Base-by-base conservation (phyloP, 2,329 filamentous ascomycete genomes). In the Trichophyton schoenleinii region DNA sequence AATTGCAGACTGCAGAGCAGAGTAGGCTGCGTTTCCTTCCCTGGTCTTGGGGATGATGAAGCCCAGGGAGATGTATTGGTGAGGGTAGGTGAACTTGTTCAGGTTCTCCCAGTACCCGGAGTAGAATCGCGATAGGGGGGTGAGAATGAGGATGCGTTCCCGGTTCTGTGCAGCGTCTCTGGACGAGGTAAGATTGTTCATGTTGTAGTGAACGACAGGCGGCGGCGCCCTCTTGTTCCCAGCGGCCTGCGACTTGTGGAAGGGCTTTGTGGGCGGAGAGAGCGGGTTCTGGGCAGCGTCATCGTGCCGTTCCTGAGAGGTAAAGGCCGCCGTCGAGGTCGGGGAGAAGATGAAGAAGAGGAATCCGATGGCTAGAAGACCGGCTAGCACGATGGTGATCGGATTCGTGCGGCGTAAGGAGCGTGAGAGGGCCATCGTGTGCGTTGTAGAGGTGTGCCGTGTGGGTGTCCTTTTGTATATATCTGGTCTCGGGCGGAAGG, bases 41-140 rank as follows among this genome's bases (percentile, higher is more conserved):
- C 87, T 88, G 57, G 86, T 95, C 77, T 95, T 95, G 59, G 94
- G 94, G 31, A 96, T 86, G 71, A 99, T 97, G 77, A 97, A 99
- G 44, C 90, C 94, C 31, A 99, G 80, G 0, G 90, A 95, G 70
- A 99, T 95, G 65, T 97, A 83, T 63, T 96, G 88, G 76, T 96
- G 94, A 2, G 94, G 94, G 73, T 97, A 99, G 69, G 77, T 82
- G 61, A 99, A 81, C 71, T 84, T 84, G 67, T 91, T 73, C 31
- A 99, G 80, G 69, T 97, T 99, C 73, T 95, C 87, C 92, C 94
- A 99, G 79, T 97, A 99, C 67, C 83, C 86, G 68, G 88, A 86
- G 75, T 96, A 97, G 80, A 97, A 99, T 64, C 89, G 85, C 36
- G 90, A 88, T 76, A 99, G 86, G 8, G 94, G 94, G 0, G 94